These are phyloP conservation scores for Hypocrella siamensis DNA, from an alignment of 2,329 filamentous ascomycete species.

Conservation along the genomic window DNA sequence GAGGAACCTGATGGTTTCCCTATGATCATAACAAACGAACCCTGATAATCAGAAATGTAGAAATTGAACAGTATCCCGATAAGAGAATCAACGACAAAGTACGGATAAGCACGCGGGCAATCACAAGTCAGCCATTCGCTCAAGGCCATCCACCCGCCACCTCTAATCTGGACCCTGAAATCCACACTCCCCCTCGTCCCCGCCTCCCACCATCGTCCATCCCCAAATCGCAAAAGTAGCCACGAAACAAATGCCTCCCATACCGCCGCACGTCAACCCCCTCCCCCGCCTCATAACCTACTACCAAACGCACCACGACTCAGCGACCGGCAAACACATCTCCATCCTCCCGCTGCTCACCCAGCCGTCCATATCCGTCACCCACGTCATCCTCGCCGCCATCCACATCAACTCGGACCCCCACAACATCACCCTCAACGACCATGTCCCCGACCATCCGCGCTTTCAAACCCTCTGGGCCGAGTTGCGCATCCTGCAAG, in stretches of 20 bases:
- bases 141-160: no score
- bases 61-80: no score
- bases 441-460: conserved; percentile 52
- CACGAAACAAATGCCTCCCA: conserved; percentile 13
- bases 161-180: no score
- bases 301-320: conserved; percentile 39
- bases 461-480: conserved; percentile 62
- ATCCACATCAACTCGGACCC: conserved; percentile 64
- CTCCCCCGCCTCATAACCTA: conserved; percentile 34
- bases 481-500: conserved; percentile 58
- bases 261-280: conserved; percentile 11
- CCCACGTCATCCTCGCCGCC: conserved; percentile 76
- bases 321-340: conserved; percentile 22
- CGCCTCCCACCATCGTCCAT: background rate
- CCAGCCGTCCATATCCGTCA: conserved; percentile 34
- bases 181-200: no score
- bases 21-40: no score
- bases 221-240: background rate
- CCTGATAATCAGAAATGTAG: no score
- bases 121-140: no score
- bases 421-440: conserved; percentile 59
- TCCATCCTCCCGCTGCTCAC: conserved; percentile 37
- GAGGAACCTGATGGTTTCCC: no score
- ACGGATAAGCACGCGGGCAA: no score
- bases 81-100: no score